These are phyloP conservation scores for Asterophora lycoperdoides DNA, from an alignment of 768 basidiomycete species.

Conservation along the genomic window DNA sequence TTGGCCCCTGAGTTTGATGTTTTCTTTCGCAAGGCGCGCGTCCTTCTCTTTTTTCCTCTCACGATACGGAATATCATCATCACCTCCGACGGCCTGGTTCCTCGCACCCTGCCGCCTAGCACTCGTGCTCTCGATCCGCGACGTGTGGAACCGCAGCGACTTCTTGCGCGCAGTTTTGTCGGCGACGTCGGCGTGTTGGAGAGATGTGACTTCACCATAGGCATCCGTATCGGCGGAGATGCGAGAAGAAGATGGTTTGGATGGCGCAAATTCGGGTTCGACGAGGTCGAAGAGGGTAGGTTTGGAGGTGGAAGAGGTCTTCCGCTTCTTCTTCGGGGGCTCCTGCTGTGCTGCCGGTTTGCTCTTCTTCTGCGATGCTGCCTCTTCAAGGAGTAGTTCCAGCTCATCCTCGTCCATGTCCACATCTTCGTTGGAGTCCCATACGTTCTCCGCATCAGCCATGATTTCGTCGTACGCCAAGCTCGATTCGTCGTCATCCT, in stretches of 20 bases:
- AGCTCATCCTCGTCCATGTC: constrained; percentile 44
- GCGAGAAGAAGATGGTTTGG: constrained; percentile 28
- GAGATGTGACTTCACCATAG: constrained; percentile 70
- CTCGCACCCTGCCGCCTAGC: constrained; percentile 73
- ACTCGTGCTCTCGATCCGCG: constrained; percentile 81
- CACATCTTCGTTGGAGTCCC: constrained; percentile 34
- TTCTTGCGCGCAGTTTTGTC: constrained; percentile 84
- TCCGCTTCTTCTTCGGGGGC: constrained; percentile 64
- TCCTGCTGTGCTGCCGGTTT: constrained; percentile 23
- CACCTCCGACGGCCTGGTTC: constrained; percentile 71
- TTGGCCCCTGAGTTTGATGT: constrained; percentile 38
- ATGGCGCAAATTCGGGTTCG: constrained; percentile 67
- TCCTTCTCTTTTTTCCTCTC: constrained; percentile 67
- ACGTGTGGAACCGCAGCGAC: constrained; percentile 88
- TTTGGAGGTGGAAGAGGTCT: constrained; percentile 37
- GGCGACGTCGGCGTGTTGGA: constrained; percentile 67
- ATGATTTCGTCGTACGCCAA: constrained; percentile 31
- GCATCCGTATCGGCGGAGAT: constrained; percentile 35
- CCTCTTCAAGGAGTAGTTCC: constrained; percentile 53
- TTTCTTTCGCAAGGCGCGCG: constrained; percentile 50
- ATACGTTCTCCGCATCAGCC: constrained; percentile 39
- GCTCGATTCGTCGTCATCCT: constrained; percentile 36
- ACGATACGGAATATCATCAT: constrained; percentile 92
- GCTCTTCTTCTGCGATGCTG: constrained; percentile 23
- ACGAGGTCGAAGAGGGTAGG: constrained; percentile 65